These are phyloP conservation scores for Colletotrichum zoysiae DNA, from an alignment of 2,329 filamentous ascomycete genomes.

Conservation along the genomic window DNA sequence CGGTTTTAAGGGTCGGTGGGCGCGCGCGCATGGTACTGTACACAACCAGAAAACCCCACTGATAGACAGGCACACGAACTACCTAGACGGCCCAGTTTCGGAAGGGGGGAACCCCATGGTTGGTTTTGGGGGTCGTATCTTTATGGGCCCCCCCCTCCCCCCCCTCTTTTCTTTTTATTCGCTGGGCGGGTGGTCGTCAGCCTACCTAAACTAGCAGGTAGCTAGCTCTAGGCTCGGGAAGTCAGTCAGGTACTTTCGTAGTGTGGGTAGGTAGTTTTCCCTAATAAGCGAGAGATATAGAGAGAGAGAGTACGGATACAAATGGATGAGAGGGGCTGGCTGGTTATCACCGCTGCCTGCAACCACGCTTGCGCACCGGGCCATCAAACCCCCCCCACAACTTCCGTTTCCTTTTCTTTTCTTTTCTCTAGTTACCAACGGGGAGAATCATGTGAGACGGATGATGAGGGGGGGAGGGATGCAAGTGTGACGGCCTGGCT, in stretches of 20 bases:
- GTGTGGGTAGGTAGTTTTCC: neutral
- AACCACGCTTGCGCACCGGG: too few species aligned
- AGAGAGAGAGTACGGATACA: neutral
- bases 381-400: too few species aligned
- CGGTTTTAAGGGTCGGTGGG: conserved; percentile 1
- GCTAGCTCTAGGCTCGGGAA: neutral
- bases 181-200: neutral
- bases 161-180: neutral
- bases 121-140: neutral
- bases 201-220: neutral
- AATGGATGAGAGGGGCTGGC: neutral
- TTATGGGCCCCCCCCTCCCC: neutral
- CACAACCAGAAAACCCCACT: conserved; percentile 10
- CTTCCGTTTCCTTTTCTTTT: too few species aligned
- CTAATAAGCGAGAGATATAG: too few species aligned
- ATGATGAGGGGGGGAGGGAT: neutral
- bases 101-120: conserved; percentile 6
- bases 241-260: neutral
- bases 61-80: conserved; percentile 29
- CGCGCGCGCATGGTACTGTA: neutral
- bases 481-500: neutral
- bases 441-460: neutral
- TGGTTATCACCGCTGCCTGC: neutral
- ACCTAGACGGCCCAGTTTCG: neutral
- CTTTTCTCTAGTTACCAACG: neutral